Percentiles rank a stretch among this genome's conserved stretches.
phyloP scores from a whole-genome alignment of 768 basidiomycete genomes.

The Xanthoconium purpureum region DNA sequence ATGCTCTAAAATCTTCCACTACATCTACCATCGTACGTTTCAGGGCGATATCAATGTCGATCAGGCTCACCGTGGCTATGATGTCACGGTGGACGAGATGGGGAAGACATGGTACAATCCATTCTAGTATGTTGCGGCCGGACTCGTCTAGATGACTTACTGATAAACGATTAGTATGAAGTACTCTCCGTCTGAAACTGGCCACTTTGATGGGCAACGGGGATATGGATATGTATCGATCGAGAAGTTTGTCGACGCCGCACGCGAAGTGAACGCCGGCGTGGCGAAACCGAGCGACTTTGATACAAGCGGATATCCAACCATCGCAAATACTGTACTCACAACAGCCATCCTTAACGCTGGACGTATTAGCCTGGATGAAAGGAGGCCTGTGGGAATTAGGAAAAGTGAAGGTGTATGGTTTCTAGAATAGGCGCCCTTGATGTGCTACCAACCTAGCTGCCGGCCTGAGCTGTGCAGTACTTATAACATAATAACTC shows the following conservation, averaged over 20 bases:
- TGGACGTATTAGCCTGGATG: conserved; percentile 85
- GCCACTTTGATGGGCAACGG: conserved; percentile 91
- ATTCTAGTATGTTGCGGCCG: conserved; percentile 69
- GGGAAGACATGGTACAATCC: conserved; percentile 89
- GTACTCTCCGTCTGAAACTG: conserved; percentile 87
- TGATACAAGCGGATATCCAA: conserved; percentile 79
- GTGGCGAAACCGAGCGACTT: conserved; percentile 64
- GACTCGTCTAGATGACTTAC: not conserved
- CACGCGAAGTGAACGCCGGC: conserved; percentile 73
- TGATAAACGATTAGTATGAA: conserved; percentile 65
- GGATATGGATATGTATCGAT: conserved; percentile 92
- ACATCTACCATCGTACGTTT: not conserved
- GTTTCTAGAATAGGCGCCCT: conserved; percentile 57
- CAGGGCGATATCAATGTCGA: conserved; percentile 91
- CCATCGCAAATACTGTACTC: conserved; percentile 83
- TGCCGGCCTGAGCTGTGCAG: too few relatives aligned
- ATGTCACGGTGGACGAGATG: conserved; percentile 79
- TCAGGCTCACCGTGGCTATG: conserved; percentile 93
- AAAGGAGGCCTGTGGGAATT: conserved; percentile 81
- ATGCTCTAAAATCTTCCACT: not conserved
- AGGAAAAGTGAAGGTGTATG: conserved; percentile 62
- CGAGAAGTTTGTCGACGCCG: conserved; percentile 88
- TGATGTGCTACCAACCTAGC: too few relatives aligned
- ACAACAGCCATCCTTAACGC: conserved; percentile 89
- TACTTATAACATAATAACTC: too few relatives aligned